These are phyloP conservation scores for Didymella pinodella DNA, from an alignment of 2,329 filamentous ascomycete species.

Conservation along the genomic window DNA sequence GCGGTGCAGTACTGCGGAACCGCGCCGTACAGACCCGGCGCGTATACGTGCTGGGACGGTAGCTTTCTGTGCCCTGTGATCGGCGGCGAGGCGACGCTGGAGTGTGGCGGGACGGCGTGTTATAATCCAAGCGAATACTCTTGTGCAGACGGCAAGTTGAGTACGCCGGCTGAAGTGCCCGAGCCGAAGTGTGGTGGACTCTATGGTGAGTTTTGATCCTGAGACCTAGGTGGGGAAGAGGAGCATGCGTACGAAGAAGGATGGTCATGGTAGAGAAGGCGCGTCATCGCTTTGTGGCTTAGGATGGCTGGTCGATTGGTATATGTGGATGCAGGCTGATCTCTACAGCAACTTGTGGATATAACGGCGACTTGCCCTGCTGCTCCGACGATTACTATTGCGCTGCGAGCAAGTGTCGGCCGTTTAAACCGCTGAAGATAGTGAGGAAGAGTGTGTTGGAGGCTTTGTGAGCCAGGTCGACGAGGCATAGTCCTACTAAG, in stretches of 20 bases:
- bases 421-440: conserved; percentile 2
- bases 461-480: not conserved
- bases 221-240: no score
- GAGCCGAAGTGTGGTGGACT: conserved; percentile 2
- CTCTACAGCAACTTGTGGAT: not conserved
- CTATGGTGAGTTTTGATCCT: conserved; percentile 2
- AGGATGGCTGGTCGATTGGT: no score
- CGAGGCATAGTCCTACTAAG: not conserved
- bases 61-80: conserved; percentile 51
- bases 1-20: conserved; percentile 14
- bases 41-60: conserved; percentile 51
- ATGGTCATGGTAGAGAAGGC: no score
- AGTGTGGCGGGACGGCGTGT: conserved; percentile 47
- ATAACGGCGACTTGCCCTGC: conserved; percentile 4
- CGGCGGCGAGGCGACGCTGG: conserved; percentile 43
- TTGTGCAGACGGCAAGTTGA: conserved; percentile 11
- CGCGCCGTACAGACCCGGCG: conserved; percentile 13
- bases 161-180: not conserved
- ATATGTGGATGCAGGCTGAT: not conserved
- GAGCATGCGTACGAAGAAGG: no score
- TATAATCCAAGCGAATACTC: conserved; percentile 46
- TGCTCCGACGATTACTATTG: conserved; percentile 9
- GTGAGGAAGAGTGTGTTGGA: conserved; percentile 7
- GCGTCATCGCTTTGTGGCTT: no score
- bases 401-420: conserved; percentile 9